Conservation (phyloP, 495 filamentous ascomycete species). For the Cercophora samala region DNA sequence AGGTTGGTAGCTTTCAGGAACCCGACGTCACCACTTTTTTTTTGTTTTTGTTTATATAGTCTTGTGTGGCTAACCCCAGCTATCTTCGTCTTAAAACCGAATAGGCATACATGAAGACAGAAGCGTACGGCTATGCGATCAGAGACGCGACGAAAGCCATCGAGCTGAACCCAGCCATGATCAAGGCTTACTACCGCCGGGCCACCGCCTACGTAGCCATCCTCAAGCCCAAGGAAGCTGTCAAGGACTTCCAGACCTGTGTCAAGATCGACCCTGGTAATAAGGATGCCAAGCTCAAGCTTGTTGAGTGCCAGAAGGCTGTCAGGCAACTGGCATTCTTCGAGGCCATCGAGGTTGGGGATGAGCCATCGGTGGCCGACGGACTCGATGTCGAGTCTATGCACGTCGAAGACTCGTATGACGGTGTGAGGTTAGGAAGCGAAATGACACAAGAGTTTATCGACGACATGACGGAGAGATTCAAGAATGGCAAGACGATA, state of each 20-base stretch:
- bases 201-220: conserved; percentile 89
- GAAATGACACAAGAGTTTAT: conserved; percentile 97
- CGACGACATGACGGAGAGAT: conserved; percentile 91
- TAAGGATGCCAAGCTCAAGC: conserved; percentile 84
- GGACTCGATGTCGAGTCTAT: conserved; percentile 86
- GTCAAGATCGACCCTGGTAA: conserved; percentile 82
- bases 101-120: conserved; percentile 90
- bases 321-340: conserved; percentile 87
- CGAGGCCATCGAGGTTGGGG: conserved; percentile 88
- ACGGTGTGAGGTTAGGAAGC: conserved; percentile 71
- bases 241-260: conserved; percentile 89
- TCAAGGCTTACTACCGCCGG: conserved; percentile 95
- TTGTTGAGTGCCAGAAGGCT: conserved; percentile 88
- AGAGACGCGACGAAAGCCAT: conserved; percentile 91
- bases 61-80: conserved; percentile 48
- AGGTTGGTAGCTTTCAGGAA: conserved; percentile 55
- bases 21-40: neutral
- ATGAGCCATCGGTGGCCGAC: conserved; percentile 86
- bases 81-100: neutral
- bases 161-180: conserved; percentile 80
- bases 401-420: conserved; percentile 75
- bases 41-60: conserved; percentile 24
- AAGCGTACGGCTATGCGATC: conserved; percentile 89
- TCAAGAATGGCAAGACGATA: conserved; percentile 93
- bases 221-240: conserved; percentile 76